Evolutionary conservation across 1,284 basidiomycete species (phyloP).

Genomic region (Leucoagaricus sp.): DNA sequence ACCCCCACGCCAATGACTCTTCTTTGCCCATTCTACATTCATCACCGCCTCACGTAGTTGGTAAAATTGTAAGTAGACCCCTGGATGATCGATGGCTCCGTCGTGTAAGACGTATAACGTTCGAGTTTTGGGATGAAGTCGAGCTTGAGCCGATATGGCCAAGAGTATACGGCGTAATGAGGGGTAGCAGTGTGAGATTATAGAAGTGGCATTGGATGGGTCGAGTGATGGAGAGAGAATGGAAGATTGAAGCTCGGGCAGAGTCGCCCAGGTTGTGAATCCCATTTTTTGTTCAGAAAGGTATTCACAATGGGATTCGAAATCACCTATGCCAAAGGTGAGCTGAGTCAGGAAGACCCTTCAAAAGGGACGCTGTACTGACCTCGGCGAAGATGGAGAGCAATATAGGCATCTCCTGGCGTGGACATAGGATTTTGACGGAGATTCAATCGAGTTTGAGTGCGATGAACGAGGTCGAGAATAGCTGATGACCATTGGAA

Average conservation of each 20-base stretch:
- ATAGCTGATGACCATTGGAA: slow-evolving; percentile 42
- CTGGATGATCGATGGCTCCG: slow-evolving; percentile 45
- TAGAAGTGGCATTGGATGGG: slow-evolving; percentile 32
- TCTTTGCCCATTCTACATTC: slow-evolving; percentile 30
- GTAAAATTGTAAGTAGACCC: slow-evolving; percentile 41
- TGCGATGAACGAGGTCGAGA: slow-evolving; percentile 32
- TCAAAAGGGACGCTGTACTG: background rate
- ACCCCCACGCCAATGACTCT: slow-evolving; percentile 37
- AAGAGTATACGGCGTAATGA: slow-evolving; percentile 39
- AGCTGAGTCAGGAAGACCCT: background rate
- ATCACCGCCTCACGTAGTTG: slow-evolving; percentile 38
- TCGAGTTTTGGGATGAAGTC: slow-evolving; percentile 34
- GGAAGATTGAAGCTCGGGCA: slow-evolving; percentile 34
- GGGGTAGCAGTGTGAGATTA: slow-evolving; percentile 44
- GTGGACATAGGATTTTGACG: slow-evolving; percentile 22
- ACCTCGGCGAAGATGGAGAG: slow-evolving; percentile 45
- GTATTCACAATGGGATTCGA: slow-evolving; percentile 39
- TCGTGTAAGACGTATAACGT: slow-evolving; percentile 45
- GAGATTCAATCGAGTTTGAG: slow-evolving; percentile 32
- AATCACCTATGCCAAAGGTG: slow-evolving; percentile 33
- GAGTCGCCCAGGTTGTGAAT: slow-evolving; percentile 48
- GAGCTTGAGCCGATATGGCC: slow-evolving; percentile 36
- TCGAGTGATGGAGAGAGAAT: slow-evolving; percentile 36
- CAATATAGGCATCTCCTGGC: slow-evolving; percentile 39
- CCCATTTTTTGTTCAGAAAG: slow-evolving; percentile 33